A percentile compares a stretch with the other conserved stretches of the same genome.
Conservation (phyloP, 306 rosid species). For the Vigna nakashimae region DNA sequence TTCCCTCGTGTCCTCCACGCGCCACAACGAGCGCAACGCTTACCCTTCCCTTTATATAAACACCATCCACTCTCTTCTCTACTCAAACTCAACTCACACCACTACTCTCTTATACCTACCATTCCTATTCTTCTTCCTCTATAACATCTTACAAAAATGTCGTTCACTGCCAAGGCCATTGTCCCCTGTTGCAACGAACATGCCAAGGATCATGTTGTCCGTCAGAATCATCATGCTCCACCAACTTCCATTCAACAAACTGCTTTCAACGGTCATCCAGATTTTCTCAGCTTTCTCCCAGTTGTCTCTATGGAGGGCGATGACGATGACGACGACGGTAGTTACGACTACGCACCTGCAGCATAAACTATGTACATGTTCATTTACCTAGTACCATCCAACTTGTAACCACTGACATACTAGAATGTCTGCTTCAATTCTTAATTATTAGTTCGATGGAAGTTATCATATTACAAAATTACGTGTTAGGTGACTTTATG, state of each 20-base stretch:
- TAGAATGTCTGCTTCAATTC: neutral
- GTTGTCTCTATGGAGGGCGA: slow-evolving; percentile 26
- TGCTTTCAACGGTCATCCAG: neutral
- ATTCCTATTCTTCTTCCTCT: neutral
- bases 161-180: slow-evolving; percentile 9
- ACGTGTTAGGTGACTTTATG: slow-evolving; percentile 20
- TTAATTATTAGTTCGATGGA: neutral
- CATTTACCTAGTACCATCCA: neutral
- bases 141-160: neutral
- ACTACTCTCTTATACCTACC: neutral
- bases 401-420: neutral
- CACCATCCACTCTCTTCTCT: neutral
- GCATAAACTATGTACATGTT: slow-evolving; percentile 44
- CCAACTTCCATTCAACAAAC: slow-evolving; percentile 5
- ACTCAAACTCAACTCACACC: slow-evolving; percentile 21
- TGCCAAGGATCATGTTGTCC: neutral
- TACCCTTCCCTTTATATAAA: slow-evolving; percentile 5
- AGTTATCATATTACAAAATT: neutral
- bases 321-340: slow-evolving; percentile 50
- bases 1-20: slow-evolving; percentile 36
- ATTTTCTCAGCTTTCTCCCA: neutral
- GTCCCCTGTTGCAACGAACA: slow-evolving; percentile 29
- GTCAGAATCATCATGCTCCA: neutral
- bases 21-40: slow-evolving; percentile 17
- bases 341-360: slow-evolving; percentile 61